phyloP scores from a whole-genome alignment of 306 rosid species.

The Dryas octopetala region DNA sequence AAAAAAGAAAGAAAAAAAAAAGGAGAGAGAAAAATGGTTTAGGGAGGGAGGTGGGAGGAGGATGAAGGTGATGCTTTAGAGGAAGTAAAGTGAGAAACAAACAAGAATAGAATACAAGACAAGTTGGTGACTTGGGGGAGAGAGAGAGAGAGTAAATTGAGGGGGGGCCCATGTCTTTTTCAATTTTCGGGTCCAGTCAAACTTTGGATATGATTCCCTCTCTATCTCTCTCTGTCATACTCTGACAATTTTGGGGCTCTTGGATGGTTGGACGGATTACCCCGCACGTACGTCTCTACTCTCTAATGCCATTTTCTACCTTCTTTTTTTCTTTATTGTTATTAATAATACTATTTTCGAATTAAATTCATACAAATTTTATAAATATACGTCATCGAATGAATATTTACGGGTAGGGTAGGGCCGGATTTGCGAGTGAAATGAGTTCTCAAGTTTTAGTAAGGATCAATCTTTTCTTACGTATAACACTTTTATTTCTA shows the following conservation, averaged over 20 bases:
- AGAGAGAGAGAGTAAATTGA: slow-evolving; percentile 6
- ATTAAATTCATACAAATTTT: neutral
- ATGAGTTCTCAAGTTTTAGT: too few relatives aligned
- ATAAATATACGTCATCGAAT: too few relatives aligned
- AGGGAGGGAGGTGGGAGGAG: neutral
- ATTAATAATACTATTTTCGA: neutral
- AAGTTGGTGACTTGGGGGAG: slow-evolving; percentile 13
- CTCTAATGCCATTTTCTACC: neutral
- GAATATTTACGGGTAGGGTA: too few relatives aligned
- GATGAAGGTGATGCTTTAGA: slow-evolving; percentile 7
- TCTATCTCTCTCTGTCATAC: neutral
- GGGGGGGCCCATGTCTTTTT: slow-evolving; percentile 1
- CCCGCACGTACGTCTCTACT: slow-evolving; percentile 25
- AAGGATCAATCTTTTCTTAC: too few relatives aligned
- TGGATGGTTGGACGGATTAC: slow-evolving; percentile 12
- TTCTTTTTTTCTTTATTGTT: neutral
- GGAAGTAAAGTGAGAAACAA: slow-evolving; percentile 23
- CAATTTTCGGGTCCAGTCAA: slow-evolving; percentile 23
- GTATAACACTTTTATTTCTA: too few relatives aligned
- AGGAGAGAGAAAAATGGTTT: neutral
- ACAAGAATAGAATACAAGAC: slow-evolving; percentile 21
- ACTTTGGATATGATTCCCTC: slow-evolving; percentile 13
- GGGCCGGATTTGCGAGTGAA: too few relatives aligned
- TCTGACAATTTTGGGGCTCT: slow-evolving; percentile 6
- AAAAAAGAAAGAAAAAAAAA: neutral